A percentile compares a stretch with the other conserved stretches of the same genome.
Evolutionary conservation across 768 basidiomycete species (phyloP).

Genomic region (Podaxis pistillaris): DNA sequence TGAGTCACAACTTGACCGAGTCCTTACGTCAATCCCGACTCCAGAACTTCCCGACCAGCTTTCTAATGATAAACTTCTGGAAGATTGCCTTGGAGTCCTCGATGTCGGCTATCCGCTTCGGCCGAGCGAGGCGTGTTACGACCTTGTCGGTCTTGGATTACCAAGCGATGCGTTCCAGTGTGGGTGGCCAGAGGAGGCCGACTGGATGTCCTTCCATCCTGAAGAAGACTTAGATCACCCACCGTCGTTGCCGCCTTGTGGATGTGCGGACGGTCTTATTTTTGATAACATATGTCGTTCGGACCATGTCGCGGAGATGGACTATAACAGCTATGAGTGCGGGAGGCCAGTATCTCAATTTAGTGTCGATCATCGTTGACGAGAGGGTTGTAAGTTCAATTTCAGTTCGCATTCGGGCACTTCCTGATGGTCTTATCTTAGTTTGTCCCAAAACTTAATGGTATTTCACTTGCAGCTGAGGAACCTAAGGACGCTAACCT

Average conservation of each 20-base stretch:
- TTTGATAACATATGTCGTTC: too few species aligned
- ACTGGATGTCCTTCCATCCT: not conserved
- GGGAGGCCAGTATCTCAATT: too few species aligned
- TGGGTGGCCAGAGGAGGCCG: not conserved
- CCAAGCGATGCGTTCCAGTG: not conserved
- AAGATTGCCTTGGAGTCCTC: conserved; percentile 3
- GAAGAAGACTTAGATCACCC: not conserved
- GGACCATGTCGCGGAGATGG: too few species aligned
- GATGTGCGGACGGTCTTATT: too few species aligned
- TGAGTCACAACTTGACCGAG: not conserved
- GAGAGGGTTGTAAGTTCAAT: too few species aligned
- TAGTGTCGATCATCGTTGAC: too few species aligned
- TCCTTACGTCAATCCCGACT: not conserved
- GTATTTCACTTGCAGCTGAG: not conserved
- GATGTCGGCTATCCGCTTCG: conserved; percentile 4
- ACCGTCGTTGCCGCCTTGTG: too few species aligned
- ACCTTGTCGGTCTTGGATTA: conserved; percentile 2
- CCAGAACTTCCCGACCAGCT: not conserved
- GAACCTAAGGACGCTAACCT: not conserved
- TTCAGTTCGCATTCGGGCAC: too few species aligned
- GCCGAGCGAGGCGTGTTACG: not conserved
- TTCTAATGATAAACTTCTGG: not conserved
- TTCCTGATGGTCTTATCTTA: too few species aligned
- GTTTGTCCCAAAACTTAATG: too few species aligned
- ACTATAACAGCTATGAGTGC: too few species aligned